These are phyloP conservation scores for Fusarium austroafricanum DNA, from an alignment of 2,329 filamentous ascomycete genomes.

Conservation along the genomic window DNA sequence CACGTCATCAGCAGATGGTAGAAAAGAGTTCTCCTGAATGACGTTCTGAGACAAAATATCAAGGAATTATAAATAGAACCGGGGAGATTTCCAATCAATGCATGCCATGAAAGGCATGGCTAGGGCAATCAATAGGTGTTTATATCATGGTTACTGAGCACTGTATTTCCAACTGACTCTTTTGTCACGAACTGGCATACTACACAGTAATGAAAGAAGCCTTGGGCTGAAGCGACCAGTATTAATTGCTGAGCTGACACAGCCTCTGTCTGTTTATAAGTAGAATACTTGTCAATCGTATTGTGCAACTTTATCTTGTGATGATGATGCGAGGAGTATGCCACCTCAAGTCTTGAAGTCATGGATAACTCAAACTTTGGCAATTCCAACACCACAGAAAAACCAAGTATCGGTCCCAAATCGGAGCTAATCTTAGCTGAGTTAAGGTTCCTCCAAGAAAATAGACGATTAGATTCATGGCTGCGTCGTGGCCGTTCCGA, in stretches of 20 bases:
- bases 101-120: background rate
- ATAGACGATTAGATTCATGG: background rate
- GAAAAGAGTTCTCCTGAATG: background rate
- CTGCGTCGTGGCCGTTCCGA: slow-evolving; percentile 1
- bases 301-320: background rate
- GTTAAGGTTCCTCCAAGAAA: background rate
- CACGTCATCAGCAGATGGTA: slow-evolving; percentile 27
- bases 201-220: background rate
- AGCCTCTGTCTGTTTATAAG: background rate
- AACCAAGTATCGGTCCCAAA: background rate
- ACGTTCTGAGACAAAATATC: slow-evolving; percentile 14
- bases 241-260: background rate
- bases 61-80: background rate
- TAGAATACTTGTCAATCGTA: background rate
- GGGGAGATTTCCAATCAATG: no score
- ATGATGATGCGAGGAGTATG: slow-evolving; percentile 2
- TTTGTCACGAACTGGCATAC: background rate
- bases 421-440: background rate
- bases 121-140: background rate
- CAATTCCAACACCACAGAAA: background rate
- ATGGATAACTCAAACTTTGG: slow-evolving; percentile 4
- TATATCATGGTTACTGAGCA: background rate
- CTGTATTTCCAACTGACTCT: background rate
- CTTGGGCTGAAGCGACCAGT: background rate
- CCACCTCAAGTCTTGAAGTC: slow-evolving; percentile 1